These are phyloP conservation scores for Metschnikowia similis DNA, from an alignment of 805 yeast species.

Conservation along the genomic window DNA sequence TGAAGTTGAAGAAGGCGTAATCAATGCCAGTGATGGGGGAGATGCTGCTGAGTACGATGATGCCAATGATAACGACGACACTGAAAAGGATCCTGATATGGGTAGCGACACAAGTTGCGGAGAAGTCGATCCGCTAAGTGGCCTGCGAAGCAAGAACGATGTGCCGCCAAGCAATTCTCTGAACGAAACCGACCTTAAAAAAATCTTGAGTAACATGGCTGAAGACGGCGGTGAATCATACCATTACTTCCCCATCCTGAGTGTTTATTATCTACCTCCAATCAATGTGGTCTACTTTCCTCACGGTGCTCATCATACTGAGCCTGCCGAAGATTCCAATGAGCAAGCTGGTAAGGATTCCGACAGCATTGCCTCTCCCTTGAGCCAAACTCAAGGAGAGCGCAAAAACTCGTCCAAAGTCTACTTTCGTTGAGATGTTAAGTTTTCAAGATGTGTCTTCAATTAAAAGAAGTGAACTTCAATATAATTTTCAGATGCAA, in stretches of 20 bases:
- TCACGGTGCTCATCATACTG: constrained; percentile 45
- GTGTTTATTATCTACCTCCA: constrained; percentile 50
- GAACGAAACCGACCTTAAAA: constrained; percentile 6
- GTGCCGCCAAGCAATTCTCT: neutral
- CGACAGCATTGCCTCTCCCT: neutral
- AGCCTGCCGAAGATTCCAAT: neutral
- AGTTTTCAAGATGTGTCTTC: no score
- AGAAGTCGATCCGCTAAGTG: neutral
- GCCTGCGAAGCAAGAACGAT: neutral
- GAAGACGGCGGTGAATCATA: constrained; percentile 21
- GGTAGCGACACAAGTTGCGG: neutral
- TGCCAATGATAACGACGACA: neutral
- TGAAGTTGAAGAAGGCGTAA: neutral
- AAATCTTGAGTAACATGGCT: constrained; percentile 7
- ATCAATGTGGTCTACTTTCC: constrained; percentile 54
- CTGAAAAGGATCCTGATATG: neutral
- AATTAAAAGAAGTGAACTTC: no score
- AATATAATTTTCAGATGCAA: neutral
- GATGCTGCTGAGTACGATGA: neutral
- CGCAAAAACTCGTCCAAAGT: constrained; percentile 9
- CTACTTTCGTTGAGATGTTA: constrained; percentile 7
- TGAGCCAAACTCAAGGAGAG: constrained; percentile 2
- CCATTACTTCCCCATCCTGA: constrained; percentile 49
- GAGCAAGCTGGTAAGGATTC: neutral
- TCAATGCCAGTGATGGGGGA: neutral